phyloP scores from a whole-genome alignment of 768 basidiomycete genomes.

The Mycena olivaceomarginata region DNA sequence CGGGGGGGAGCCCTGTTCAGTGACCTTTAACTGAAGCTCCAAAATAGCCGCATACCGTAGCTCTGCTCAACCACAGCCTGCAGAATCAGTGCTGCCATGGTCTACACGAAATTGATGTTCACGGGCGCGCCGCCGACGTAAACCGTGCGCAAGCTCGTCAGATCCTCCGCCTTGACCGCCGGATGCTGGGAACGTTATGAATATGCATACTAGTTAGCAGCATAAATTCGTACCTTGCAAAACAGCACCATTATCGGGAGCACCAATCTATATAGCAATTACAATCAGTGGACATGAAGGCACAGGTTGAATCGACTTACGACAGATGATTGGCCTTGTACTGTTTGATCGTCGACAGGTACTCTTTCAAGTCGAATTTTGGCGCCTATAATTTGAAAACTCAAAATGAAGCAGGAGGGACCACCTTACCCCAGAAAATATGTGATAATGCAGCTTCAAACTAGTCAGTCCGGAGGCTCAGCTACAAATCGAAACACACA shows the following conservation, averaged over 20 bases:
- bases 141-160: slow-evolving; percentile 53
- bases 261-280: slow-evolving; percentile 52
- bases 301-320: slow-evolving; percentile 47
- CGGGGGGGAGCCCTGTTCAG: neutral
- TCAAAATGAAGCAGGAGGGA: neutral
- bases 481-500: slow-evolving; percentile 32
- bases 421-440: slow-evolving; percentile 23
- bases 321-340: slow-evolving; percentile 61
- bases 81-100: slow-evolving; percentile 56
- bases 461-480: neutral
- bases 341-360: slow-evolving; percentile 52
- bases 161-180: slow-evolving; percentile 55
- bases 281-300: neutral
- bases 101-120: slow-evolving; percentile 55
- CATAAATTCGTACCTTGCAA: slow-evolving; percentile 49
- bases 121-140: slow-evolving; percentile 63
- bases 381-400: slow-evolving; percentile 37
- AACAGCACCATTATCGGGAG: slow-evolving; percentile 63
- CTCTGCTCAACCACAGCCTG: slow-evolving; percentile 61
- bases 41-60: slow-evolving; percentile 51
- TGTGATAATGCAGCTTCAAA: slow-evolving; percentile 19
- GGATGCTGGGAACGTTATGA: slow-evolving; percentile 56
- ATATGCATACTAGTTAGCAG: neutral
- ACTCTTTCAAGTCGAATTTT: slow-evolving; percentile 61
- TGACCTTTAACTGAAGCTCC: neutral